These are phyloP conservation scores for Ceratocystis huliohia DNA, from an alignment of 2,329 filamentous ascomycete species.

Conservation along the genomic window DNA sequence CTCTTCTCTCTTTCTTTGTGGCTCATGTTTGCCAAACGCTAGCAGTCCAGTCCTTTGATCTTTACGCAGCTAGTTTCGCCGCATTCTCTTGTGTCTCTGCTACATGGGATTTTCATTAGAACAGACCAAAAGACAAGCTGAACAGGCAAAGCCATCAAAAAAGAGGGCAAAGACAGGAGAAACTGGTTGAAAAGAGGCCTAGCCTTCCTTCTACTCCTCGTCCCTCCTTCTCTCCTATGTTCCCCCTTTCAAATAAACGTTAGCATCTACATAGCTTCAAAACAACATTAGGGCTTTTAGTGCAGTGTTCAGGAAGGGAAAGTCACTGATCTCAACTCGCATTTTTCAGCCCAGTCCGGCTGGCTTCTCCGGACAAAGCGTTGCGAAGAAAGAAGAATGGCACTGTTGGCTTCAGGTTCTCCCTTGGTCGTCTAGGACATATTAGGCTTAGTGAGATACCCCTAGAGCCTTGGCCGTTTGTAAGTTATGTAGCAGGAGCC, in stretches of 20 bases:
- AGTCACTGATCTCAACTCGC: background rate
- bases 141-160: background rate
- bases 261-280: constrained; percentile 2
- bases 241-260: constrained; percentile 2
- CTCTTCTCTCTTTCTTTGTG: background rate
- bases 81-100: background rate
- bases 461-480: background rate
- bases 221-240: background rate
- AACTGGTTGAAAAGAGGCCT: background rate
- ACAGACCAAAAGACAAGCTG: background rate
- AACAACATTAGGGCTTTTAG: background rate
- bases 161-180: background rate
- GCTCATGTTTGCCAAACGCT: background rate
- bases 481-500: background rate
- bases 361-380: background rate
- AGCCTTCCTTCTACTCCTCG: background rate
- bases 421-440: background rate
- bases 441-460: background rate
- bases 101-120: background rate
- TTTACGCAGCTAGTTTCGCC: background rate
- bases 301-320: background rate
- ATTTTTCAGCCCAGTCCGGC: constrained; percentile 1
- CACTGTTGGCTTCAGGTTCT: background rate
- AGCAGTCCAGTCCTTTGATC: background rate
- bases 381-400: background rate